Evolutionary conservation across 2,329 filamentous ascomycete species (phyloP).

Genomic region (Colletotrichum destructivum): DNA sequence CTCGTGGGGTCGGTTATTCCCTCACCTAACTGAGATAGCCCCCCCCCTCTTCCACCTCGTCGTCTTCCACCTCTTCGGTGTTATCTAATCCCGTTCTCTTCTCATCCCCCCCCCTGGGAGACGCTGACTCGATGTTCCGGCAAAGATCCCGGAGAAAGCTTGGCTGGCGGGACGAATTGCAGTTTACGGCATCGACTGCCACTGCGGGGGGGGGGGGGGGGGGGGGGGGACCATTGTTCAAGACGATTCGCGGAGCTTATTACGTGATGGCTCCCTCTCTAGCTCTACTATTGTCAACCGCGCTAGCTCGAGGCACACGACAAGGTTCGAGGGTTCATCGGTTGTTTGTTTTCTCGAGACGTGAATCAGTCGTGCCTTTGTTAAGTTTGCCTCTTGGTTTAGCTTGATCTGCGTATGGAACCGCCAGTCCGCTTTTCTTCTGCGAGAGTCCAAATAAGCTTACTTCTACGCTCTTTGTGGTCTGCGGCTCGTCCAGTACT

Average conservation of each 20-base stretch:
- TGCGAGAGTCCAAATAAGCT: conserved; percentile 24
- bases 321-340: neutral
- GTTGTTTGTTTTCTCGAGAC: neutral
- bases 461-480: neutral
- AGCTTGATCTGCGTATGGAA: neutral
- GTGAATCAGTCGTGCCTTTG: neutral
- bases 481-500: neutral
- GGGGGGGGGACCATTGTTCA: conserved; percentile 3
- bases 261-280: conserved; percentile 3
- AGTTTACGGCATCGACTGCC: conserved; percentile 31
- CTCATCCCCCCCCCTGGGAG: neutral
- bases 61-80: too few species aligned
- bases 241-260: conserved; percentile 5
- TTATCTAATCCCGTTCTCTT: too few species aligned
- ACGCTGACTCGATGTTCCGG: conserved; percentile 12
- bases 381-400: neutral
- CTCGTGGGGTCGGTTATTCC: too few species aligned
- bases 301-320: conserved; percentile 6
- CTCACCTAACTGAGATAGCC: neutral
- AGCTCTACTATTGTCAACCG: neutral
- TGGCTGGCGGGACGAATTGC: conserved; percentile 21
- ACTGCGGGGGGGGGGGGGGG: conserved; percentile 12
- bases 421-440: neutral
- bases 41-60: neutral
- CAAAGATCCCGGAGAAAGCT: neutral